Base-by-base conservation (phyloP, 768 basidiomycete species). In the Asterophora parasitica region DNA sequence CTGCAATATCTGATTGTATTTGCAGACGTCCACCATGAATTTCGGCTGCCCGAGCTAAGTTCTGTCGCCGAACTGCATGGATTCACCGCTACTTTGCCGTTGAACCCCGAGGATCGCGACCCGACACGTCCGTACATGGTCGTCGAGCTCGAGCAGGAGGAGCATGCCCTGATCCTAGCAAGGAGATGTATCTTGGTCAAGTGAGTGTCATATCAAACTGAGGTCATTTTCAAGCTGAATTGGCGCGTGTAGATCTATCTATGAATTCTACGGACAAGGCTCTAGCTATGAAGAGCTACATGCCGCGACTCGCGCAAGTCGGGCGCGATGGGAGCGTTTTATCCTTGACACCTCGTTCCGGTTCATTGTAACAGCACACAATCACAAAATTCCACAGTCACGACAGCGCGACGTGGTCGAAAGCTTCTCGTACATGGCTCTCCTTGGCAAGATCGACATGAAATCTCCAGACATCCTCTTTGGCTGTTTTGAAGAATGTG, bases 401-500 rank as follows among this genome's bases (percentile, higher is more conserved):
- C 75, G 84, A 12, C 87, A 90, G 55, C 74, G 68, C 49, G 68
- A 77, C 11, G 70, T 88, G 35, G 80, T 95, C 36, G 84, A 92
- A 60, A 75, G 75, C 54, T 97, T 99, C 63, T 65, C 75, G 2
- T 96, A 91, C 61, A 92, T 97, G 87, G 81, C 69, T 15, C 83
- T 92, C 52, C 64, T 74, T 48, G 93, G 93, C 10, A 78, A 78
- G 56, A 90, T 96, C 55, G 81, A 88, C 45, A 79, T 98, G 79
- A 83, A 82, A 52, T 71, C 72, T 36, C 88, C 94, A 0, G 81
- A 92, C 36, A 77, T 92, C 26, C 75, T 75, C 7, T 68, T 91
- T 19, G 78, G 80, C 0, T 81, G 85, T 42, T 88, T 86, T 46
- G 94, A 96, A 71, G 93, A 95, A 70, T 95, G 93, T 93, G 50